phyloP scores from a whole-genome alignment of 208 protist species.

The Leishmania major region DNA sequence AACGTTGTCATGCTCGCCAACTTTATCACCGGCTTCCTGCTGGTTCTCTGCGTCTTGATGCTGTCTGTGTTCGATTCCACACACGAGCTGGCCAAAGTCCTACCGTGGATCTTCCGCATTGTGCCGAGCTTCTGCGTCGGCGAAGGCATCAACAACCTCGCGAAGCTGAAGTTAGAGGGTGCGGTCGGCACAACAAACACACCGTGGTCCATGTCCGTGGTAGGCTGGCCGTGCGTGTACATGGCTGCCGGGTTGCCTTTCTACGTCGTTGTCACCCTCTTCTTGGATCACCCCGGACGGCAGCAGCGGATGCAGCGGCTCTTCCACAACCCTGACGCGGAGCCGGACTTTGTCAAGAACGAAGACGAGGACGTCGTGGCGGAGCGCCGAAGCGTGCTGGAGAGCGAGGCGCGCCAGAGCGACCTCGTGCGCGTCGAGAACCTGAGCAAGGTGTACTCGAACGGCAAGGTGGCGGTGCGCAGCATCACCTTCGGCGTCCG shows the following conservation, averaged over 20 bases:
- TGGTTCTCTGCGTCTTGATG: slow-evolving; percentile 60
- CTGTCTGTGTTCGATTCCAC: slow-evolving; percentile 48
- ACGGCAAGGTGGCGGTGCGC: slow-evolving; percentile 71
- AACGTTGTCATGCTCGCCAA: slow-evolving; percentile 67
- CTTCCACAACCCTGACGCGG: slow-evolving; percentile 32
- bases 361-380: slow-evolving; percentile 52
- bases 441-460: slow-evolving; percentile 68
- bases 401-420: slow-evolving; percentile 17
- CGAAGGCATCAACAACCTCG: slow-evolving; percentile 77
- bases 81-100: slow-evolving; percentile 32
- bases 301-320: slow-evolving; percentile 34
- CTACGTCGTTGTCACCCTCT: slow-evolving; percentile 62
- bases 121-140: slow-evolving; percentile 78
- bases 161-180: slow-evolving; percentile 32
- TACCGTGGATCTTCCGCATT: slow-evolving; percentile 67
- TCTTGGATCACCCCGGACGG: slow-evolving; percentile 65
- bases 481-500: slow-evolving; percentile 71
- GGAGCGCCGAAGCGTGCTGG: slow-evolving; percentile 44
- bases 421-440: slow-evolving; percentile 63
- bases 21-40: slow-evolving; percentile 82
- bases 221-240: slow-evolving; percentile 63
- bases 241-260: slow-evolving; percentile 60
- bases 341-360: slow-evolving; percentile 32
- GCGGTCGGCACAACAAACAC: slow-evolving; percentile 29
- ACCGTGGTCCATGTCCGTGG: slow-evolving; percentile 46